Evolutionary conservation across 208 protist genomes (phyloP).

Genomic region (Lotmaria passim): DNA sequence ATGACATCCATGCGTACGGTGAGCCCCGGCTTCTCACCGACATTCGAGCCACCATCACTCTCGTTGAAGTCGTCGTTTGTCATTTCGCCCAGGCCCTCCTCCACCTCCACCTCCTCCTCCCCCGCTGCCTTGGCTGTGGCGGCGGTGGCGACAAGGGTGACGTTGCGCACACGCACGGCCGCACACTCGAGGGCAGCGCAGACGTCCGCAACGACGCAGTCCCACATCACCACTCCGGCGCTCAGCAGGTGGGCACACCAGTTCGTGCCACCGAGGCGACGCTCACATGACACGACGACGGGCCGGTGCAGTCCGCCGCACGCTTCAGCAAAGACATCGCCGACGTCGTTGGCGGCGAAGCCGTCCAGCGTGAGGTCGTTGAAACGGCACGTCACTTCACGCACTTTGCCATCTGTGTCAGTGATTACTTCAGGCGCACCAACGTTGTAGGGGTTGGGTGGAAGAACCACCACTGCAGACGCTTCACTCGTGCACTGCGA

Average conservation of each 20-base stretch:
- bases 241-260: constrained; percentile 12
- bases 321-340: constrained; percentile 16
- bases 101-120: not conserved
- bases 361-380: constrained; percentile 17
- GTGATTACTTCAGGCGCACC: not conserved
- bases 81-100: not conserved
- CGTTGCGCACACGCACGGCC: constrained; percentile 30
- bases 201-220: constrained; percentile 29
- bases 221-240: constrained; percentile 2
- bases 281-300: constrained; percentile 4
- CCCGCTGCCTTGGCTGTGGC: too few relatives aligned
- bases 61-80: not conserved
- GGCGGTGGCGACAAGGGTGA: constrained; percentile 15
- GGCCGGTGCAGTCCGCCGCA: constrained; percentile 13
- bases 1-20: constrained; percentile 28
- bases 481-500: too few relatives aligned
- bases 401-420: not conserved
- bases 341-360: not conserved
- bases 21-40: constrained; percentile 3
- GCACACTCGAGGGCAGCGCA: constrained; percentile 23
- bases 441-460: not conserved
- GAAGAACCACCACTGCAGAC: too few relatives aligned
- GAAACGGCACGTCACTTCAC: not conserved
- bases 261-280: not conserved
- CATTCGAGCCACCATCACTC: not conserved